A percentile compares a stretch with the other conserved stretches of the same genome.
Evolutionary conservation across 768 basidiomycete genomes (phyloP).

Genomic region (Termitomyces sp.): DNA sequence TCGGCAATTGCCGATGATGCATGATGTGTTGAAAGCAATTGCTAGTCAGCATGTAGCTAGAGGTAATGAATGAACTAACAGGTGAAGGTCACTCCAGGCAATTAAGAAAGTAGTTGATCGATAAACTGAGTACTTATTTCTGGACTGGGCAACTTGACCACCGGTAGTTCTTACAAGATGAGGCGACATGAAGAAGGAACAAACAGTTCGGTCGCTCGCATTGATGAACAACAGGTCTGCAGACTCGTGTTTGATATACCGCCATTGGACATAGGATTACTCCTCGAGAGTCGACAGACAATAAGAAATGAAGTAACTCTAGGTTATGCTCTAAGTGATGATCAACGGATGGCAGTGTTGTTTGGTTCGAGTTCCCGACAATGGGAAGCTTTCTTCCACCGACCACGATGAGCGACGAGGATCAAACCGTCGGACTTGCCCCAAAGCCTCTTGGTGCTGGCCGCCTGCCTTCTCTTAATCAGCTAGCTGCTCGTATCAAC

Average conservation of each 20-base stretch:
- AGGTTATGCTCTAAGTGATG: background rate
- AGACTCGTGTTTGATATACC: background rate
- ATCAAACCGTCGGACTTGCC: slow-evolving; percentile 10
- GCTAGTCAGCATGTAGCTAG: too few species aligned
- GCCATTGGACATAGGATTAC: background rate
- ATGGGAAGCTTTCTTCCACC: slow-evolving; percentile 6
- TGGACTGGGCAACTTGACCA: background rate
- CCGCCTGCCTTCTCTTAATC: slow-evolving; percentile 71
- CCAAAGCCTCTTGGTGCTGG: slow-evolving; percentile 16
- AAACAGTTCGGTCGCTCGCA: too few species aligned
- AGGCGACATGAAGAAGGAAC: too few species aligned
- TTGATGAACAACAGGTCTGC: background rate
- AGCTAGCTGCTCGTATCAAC: slow-evolving; percentile 75
- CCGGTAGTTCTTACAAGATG: background rate
- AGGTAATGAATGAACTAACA: too few species aligned
- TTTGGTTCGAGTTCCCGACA: slow-evolving; percentile 2
- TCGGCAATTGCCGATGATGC: background rate
- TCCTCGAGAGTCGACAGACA: background rate
- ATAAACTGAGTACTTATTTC: background rate
- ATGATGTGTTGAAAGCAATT: too few species aligned
- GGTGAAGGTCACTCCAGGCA: background rate
- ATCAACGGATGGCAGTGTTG: slow-evolving; percentile 11
- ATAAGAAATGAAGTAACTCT: background rate
- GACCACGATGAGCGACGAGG: slow-evolving; percentile 17
- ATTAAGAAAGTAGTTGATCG: background rate